These are phyloP conservation scores for Candida smagusa DNA, from an alignment of 1,139 yeast genomes.

Conservation along the genomic window DNA sequence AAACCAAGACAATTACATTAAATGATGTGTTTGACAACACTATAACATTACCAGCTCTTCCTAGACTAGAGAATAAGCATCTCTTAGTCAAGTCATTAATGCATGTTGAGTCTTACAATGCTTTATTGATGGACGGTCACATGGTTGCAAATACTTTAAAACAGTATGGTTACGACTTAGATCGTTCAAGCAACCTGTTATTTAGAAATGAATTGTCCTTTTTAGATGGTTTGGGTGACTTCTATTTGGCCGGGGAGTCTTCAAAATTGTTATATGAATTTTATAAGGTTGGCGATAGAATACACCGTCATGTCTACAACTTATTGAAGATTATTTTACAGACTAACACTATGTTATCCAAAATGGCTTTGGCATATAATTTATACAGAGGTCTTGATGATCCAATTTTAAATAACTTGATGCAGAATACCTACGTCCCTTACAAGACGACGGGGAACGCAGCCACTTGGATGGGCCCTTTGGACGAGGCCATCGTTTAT, in stretches of 20 bases:
- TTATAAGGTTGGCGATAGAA: constrained; percentile 13
- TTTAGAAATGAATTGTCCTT: constrained; percentile 39
- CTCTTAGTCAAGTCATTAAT: constrained; percentile 36
- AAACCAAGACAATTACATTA: constrained; percentile 20
- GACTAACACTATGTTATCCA: constrained; percentile 39
- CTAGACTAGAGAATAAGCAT: constrained; percentile 28
- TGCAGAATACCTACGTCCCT: constrained; percentile 13
- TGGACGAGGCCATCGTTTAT: constrained; percentile 25
- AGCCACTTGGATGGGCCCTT: constrained; percentile 12
- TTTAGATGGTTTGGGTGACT: constrained; percentile 45
- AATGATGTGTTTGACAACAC: constrained; percentile 21
- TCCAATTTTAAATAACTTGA: constrained; percentile 14
- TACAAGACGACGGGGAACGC: constrained; percentile 10
- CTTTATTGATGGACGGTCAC: constrained; percentile 30
- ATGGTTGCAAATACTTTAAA: constrained; percentile 24
- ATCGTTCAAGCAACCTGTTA: constrained; percentile 18
- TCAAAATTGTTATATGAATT: constrained; percentile 34
- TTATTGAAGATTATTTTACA: constrained; percentile 35
- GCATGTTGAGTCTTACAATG: constrained; percentile 40
- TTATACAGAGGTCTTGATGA: constrained; percentile 37
- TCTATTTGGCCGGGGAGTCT: constrained; percentile 38
- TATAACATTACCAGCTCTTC: constrained; percentile 36
- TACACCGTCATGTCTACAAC: constrained; percentile 27
- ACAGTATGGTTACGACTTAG: constrained; percentile 15
- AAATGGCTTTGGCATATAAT: constrained; percentile 36